These are phyloP conservation scores for Cicer cuneatum DNA, from an alignment of 306 rosid genomes.

Conservation along the genomic window DNA sequence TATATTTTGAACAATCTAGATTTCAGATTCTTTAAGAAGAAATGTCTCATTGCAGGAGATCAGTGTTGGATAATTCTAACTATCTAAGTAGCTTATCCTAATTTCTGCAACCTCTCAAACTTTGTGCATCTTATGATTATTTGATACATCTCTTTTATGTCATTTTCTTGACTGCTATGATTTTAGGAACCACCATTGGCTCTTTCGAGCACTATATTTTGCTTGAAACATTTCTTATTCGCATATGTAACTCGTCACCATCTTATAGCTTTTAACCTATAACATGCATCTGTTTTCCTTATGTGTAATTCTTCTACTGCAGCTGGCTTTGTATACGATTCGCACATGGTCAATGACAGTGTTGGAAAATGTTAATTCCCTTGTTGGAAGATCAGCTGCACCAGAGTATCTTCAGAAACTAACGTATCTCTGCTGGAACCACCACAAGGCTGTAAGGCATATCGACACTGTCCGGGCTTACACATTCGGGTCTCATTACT, in stretches of 20 bases:
- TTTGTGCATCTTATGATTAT: conserved; percentile 21
- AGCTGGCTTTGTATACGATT: conserved; percentile 93
- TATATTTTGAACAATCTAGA: background rate
- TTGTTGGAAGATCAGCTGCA: conserved; percentile 89
- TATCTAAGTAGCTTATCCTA: conserved; percentile 20
- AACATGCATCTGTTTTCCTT: conserved; percentile 22
- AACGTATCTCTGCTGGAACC: conserved; percentile 98
- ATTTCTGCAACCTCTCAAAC: background rate
- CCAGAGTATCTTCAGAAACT: conserved; percentile 93
- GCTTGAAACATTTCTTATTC: conserved; percentile 19
- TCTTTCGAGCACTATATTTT: conserved; percentile 32
- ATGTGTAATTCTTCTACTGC: conserved; percentile 42
- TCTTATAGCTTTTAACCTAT: background rate
- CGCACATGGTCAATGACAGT: conserved; percentile 97
- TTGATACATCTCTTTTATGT: conserved; percentile 22
- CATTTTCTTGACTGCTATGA: background rate
- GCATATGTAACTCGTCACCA: background rate
- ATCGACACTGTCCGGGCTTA: conserved; percentile 92
- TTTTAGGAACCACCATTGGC: conserved; percentile 13
- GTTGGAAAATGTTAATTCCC: conserved; percentile 89
- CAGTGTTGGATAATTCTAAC: conserved; percentile 3
- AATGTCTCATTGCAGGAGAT: conserved; percentile 8
- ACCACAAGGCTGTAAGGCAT: conserved; percentile 81
- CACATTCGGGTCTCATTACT: conserved; percentile 96
- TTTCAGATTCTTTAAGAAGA: background rate